Evolutionary conservation across 1,139 yeast genomes (phyloP).

Genomic region (Pichia sp.): DNA sequence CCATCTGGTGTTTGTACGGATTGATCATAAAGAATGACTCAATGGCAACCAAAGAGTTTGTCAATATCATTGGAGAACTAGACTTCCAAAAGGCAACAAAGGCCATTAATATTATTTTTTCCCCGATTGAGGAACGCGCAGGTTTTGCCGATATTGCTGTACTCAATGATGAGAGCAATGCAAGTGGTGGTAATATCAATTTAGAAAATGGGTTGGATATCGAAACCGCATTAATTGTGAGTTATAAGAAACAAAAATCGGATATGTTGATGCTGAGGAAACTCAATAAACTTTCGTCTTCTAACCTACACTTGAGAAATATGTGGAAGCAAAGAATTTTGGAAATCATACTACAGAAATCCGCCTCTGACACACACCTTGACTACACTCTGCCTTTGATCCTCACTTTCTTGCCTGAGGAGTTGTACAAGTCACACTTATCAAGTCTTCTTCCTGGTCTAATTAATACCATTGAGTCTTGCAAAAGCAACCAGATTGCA

Average conservation of each 20-base stretch:
- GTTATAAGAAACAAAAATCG: conserved; percentile 7
- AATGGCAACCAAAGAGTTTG: conserved; percentile 7
- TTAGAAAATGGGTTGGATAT: conserved; percentile 1
- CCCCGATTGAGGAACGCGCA: conserved; percentile 12
- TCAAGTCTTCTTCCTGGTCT: conserved; percentile 7
- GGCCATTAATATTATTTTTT: conserved; percentile 10
- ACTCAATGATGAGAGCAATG: conserved; percentile 1
- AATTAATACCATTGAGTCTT: conserved; percentile 6
- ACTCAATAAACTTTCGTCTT: conserved; percentile 20
- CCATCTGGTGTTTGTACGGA: conserved; percentile 13
- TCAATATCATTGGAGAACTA: conserved; percentile 1
- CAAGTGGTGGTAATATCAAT: background rate
- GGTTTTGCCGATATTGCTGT: background rate
- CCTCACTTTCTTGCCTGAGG: conserved; percentile 12
- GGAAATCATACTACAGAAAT: conserved; percentile 6
- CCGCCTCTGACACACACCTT: background rate
- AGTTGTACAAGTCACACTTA: conserved; percentile 10
- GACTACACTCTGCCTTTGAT: conserved; percentile 10
- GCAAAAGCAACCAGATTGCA: conserved; percentile 6
- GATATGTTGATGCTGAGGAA: conserved; percentile 9
- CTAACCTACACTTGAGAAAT: conserved; percentile 15
- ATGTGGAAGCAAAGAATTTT: conserved; percentile 16
- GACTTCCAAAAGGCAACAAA: conserved; percentile 4
- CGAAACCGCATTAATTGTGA: conserved; percentile 2
- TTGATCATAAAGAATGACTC: conserved; percentile 13